Conservation (phyloP, 345 rosid genomes). For the Microthlaspi erraticum region DNA sequence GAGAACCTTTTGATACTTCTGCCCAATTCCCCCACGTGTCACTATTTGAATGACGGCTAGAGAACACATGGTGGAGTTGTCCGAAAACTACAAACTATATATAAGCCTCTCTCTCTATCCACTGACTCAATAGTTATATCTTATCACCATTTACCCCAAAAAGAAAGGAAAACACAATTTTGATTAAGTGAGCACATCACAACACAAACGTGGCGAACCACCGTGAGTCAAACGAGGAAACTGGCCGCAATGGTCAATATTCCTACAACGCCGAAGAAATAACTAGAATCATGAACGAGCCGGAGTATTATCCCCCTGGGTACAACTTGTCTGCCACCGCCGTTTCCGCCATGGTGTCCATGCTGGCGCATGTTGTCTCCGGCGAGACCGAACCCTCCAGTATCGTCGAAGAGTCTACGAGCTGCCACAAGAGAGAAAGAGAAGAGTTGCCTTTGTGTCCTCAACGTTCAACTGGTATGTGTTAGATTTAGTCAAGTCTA, state of each 20-base stretch:
- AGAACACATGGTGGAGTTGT: neutral
- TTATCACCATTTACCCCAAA: neutral
- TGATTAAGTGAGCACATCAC: neutral
- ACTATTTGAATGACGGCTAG: conserved; percentile 27
- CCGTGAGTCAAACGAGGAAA: conserved; percentile 5
- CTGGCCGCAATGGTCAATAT: conserved; percentile 9
- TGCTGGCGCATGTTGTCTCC: conserved; percentile 28
- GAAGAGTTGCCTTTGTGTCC: neutral
- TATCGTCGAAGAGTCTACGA: neutral
- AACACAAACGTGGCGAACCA: conserved; percentile 5
- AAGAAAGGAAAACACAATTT: neutral
- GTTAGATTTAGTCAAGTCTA: neutral
- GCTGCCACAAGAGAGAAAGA: conserved; percentile 5
- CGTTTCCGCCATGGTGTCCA: conserved; percentile 27
- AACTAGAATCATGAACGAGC: conserved; percentile 30
- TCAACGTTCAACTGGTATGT: neutral
- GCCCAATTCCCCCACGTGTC: conserved; percentile 3
- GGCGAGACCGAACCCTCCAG: neutral
- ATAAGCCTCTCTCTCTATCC: neutral
- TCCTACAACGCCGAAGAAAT: conserved; percentile 32
- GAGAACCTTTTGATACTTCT: neutral
- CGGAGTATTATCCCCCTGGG: conserved; percentile 21
- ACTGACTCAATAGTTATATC: neutral
- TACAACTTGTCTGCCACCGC: conserved; percentile 23
- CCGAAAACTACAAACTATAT: conserved; percentile 8